These are phyloP conservation scores for Juglanconis oblonga DNA, from an alignment of 2,329 filamentous ascomycete genomes.

Conservation along the genomic window DNA sequence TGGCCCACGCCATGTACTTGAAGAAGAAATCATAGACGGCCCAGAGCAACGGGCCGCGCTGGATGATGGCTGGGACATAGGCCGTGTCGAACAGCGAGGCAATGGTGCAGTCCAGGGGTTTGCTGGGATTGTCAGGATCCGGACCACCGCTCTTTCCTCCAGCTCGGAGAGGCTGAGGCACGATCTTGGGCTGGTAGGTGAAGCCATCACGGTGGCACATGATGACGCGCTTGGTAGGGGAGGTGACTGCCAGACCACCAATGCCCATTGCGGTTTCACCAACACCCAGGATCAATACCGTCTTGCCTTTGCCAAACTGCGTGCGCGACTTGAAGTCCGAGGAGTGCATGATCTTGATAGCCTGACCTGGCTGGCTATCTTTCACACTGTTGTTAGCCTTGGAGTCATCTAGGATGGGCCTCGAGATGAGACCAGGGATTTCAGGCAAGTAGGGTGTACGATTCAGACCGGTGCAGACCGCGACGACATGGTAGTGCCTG, in stretches of 20 bases:
- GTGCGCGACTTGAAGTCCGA: slow-evolving; percentile 32
- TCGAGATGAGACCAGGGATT: slow-evolving; percentile 20
- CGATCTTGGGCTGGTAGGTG: slow-evolving; percentile 34
- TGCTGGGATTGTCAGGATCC: slow-evolving; percentile 30
- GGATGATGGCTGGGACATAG: slow-evolving; percentile 45
- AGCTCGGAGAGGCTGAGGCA: slow-evolving; percentile 18
- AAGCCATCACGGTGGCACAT: slow-evolving; percentile 37
- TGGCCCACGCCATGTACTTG: slow-evolving; percentile 38
- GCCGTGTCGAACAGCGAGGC: slow-evolving; percentile 50
- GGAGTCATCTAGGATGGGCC: neutral
- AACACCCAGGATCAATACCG: slow-evolving; percentile 34
- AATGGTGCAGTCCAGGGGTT: slow-evolving; percentile 44
- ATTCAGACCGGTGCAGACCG: slow-evolving; percentile 36
- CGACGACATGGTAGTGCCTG: slow-evolving; percentile 30
- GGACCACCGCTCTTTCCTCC: slow-evolving; percentile 19
- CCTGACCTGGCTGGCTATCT: neutral
- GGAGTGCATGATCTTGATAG: slow-evolving; percentile 29
- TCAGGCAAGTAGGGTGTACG: slow-evolving; percentile 30
- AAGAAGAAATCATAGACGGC: slow-evolving; percentile 39
- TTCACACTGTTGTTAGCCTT: no score
- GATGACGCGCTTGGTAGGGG: slow-evolving; percentile 33
- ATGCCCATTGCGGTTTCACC: slow-evolving; percentile 38
- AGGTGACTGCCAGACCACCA: slow-evolving; percentile 33
- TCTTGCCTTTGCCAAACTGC: slow-evolving; percentile 32
- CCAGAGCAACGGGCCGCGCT: slow-evolving; percentile 42